Conservation (phyloP, 2,329 filamentous ascomycete genomes). For the Talaromyces sp. region DNA sequence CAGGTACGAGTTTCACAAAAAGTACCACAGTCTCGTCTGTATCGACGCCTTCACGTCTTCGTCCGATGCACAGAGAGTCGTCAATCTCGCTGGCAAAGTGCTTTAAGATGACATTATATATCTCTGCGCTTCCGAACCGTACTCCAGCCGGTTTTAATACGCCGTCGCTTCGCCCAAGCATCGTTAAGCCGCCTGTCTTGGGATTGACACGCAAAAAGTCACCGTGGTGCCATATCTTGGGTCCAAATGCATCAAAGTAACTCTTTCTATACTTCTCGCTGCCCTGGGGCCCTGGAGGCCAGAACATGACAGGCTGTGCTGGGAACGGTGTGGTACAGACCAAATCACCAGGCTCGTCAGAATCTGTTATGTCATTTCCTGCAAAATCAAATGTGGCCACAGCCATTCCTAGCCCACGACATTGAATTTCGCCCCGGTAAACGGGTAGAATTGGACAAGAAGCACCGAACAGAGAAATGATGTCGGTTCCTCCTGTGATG, state of each 20-base stretch:
- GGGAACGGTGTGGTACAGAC: conserved; percentile 85
- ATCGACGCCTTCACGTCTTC: conserved; percentile 63
- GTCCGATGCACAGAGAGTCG: conserved; percentile 83
- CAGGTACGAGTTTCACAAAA: conserved; percentile 69
- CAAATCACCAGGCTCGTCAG: conserved; percentile 74
- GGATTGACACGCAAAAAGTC: conserved; percentile 77
- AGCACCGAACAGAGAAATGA: conserved; percentile 88
- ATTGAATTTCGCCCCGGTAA: conserved; percentile 69
- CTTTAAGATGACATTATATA: conserved; percentile 87
- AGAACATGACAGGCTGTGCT: conserved; percentile 87
- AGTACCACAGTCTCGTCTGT: conserved; percentile 81
- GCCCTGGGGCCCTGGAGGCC: conserved; percentile 59
- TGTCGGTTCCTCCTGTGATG: conserved; percentile 95
- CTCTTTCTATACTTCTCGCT: conserved; percentile 72
- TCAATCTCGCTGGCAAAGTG: conserved; percentile 74
- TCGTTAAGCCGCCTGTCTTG: conserved; percentile 70
- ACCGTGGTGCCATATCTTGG: conserved; percentile 79
- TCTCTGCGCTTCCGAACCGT: conserved; percentile 87
- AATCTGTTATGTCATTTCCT: conserved; percentile 52
- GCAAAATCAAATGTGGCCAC: conserved; percentile 55
- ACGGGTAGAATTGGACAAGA: conserved; percentile 74
- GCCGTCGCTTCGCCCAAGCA: conserved; percentile 89
- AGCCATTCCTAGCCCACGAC: conserved; percentile 74
- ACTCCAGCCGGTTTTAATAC: conserved; percentile 90
- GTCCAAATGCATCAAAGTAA: conserved; percentile 80